Evolutionary conservation across 78 protist species (phyloP).

Genomic region (Dictyostelium purpureum): DNA sequence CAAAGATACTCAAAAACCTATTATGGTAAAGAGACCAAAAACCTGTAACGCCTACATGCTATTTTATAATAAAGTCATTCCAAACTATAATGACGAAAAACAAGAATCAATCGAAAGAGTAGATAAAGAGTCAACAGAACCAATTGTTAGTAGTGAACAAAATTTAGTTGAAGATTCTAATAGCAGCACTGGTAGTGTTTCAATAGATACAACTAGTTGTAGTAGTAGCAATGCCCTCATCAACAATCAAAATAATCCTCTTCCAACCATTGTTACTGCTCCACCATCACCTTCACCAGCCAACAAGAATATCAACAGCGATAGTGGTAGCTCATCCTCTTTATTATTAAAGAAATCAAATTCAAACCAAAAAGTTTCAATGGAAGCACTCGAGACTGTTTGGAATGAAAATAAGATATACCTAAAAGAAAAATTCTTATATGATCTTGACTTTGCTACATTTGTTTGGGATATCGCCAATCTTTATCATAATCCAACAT

Average conservation of each 20-base stretch:
- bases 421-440: conserved; percentile 52
- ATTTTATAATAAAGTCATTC: conserved; percentile 64
- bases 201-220: neutral
- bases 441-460: conserved; percentile 50
- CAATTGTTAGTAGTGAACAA: neutral
- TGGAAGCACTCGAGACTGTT: conserved; percentile 40
- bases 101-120: neutral
- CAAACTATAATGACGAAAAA: neutral
- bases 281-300: conserved; percentile 1
- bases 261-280: neutral
- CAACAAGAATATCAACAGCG: neutral
- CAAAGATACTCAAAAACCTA: conserved; percentile 41
- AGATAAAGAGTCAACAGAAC: neutral
- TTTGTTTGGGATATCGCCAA: conserved; percentile 71
- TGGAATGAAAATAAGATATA: conserved; percentile 63
- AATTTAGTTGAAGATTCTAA: no score
- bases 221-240: neutral
- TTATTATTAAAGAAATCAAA: no score
- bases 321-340: neutral
- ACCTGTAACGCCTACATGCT: conserved; percentile 93
- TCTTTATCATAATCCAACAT: conserved; percentile 61
- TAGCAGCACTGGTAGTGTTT: neutral
- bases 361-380: conserved; percentile 55
- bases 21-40: conserved; percentile 29
- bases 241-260: neutral